These are phyloP conservation scores for Bertia moriformis DNA, from an alignment of 2,329 filamentous ascomycete genomes.

Conservation along the genomic window DNA sequence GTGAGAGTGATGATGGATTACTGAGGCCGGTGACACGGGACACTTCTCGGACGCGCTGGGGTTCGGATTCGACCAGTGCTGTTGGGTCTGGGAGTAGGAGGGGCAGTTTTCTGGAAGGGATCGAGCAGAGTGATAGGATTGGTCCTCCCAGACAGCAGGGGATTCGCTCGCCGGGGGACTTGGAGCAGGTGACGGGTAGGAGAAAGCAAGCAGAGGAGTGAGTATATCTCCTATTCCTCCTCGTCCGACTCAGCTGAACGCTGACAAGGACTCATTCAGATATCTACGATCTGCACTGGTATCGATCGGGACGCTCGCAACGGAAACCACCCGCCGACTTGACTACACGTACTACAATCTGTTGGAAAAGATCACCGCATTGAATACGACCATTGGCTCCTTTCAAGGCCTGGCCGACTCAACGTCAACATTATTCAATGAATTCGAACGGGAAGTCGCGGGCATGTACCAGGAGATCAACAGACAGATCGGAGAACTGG, in stretches of 20 bases:
- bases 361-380: conserved; percentile 22
- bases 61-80: conserved; percentile 14
- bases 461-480: conserved; percentile 10
- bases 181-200: conserved; percentile 12
- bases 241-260: not conserved
- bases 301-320: conserved; percentile 18
- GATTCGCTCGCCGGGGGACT: conserved; percentile 15
- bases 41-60: conserved; percentile 14
- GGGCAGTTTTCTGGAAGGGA: conserved; percentile 12
- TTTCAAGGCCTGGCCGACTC: conserved; percentile 23
- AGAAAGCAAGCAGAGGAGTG: not conserved
- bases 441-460: conserved; percentile 19
- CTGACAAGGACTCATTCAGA: conserved; percentile 2
- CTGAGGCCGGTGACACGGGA: conserved; percentile 14
- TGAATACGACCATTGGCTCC: conserved; percentile 20
- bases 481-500: conserved; percentile 8
- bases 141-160: conserved; percentile 13
- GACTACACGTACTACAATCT: conserved; percentile 31
- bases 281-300: conserved; percentile 14
- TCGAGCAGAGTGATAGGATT: conserved; percentile 11
- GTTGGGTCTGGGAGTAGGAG: conserved; percentile 11
- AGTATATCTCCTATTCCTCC: not conserved
- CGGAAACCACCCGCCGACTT: conserved; percentile 24
- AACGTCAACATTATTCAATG: conserved; percentile 15
- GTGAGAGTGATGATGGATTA: conserved; percentile 13